These are phyloP conservation scores for Lecanosticta acicola DNA, from an alignment of 2,329 filamentous ascomycete species.

Conservation along the genomic window DNA sequence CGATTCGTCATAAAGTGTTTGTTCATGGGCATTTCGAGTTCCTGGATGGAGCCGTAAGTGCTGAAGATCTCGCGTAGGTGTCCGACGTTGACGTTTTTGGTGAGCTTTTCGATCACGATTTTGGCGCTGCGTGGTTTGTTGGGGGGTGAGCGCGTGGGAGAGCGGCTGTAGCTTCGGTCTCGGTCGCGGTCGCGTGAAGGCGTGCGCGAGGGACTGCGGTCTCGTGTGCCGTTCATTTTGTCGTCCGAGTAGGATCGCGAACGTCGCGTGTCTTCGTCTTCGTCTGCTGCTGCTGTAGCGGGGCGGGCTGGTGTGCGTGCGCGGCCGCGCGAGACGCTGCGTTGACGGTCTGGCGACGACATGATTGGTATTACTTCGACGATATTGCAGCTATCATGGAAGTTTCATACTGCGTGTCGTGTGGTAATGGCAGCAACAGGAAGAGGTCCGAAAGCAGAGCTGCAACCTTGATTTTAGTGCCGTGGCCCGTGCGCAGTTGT, in stretches of 20 bases:
- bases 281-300: constrained; percentile 20
- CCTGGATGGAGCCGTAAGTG: constrained; percentile 75
- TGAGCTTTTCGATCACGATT: constrained; percentile 94
- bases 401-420: no score
- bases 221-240: constrained; percentile 29
- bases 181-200: constrained; percentile 7
- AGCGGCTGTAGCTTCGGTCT: constrained; percentile 11
- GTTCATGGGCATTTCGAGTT: constrained; percentile 86
- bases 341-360: constrained; percentile 15
- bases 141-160: constrained; percentile 13
- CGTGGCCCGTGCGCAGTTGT: not conserved
- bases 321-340: constrained; percentile 39
- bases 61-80: constrained; percentile 92
- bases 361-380: no score
- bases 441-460: not conserved
- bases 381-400: no score
- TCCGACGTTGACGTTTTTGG: constrained; percentile 85
- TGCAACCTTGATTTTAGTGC: not conserved
- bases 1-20: constrained; percentile 80
- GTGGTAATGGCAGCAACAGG: not conserved
- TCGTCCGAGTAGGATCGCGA: constrained; percentile 31
- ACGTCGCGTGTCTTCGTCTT: constrained; percentile 23
- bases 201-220: constrained; percentile 24
- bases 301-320: constrained; percentile 28
- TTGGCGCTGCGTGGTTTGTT: constrained; percentile 39